Conservation (phyloP, 495 filamentous ascomycete genomes). For the Aspergillus panamensis region DNA sequence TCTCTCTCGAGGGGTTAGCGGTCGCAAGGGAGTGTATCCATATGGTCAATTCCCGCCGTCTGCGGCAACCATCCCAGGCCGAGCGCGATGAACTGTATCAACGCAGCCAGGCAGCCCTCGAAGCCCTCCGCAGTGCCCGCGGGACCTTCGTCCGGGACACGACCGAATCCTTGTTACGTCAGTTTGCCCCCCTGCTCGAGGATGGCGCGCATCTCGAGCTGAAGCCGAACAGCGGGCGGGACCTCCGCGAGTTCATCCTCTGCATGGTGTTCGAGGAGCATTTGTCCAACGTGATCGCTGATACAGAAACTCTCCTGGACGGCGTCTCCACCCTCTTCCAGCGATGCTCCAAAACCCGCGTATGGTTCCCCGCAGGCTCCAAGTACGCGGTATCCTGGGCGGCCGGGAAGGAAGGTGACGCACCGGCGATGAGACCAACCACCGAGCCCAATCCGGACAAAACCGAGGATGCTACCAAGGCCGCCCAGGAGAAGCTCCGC, state of each 20-base stretch:
- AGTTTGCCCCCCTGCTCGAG: constrained; percentile 2
- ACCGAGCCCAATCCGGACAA: constrained; percentile 22
- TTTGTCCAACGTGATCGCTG: constrained; percentile 17
- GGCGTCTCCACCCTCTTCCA: constrained; percentile 13
- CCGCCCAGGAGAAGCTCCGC: constrained; percentile 22
- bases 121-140: constrained; percentile 8
- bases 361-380: constrained; percentile 22
- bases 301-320: constrained; percentile 15
- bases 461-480: constrained; percentile 15
- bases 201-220: background rate
- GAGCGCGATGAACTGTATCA: constrained; percentile 13
- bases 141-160: constrained; percentile 17
- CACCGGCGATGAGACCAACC: constrained; percentile 13
- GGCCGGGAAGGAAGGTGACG: constrained; percentile 16
- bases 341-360: constrained; percentile 7
- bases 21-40: constrained; percentile 20
- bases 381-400: constrained; percentile 20
- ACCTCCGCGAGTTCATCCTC: constrained; percentile 16
- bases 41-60: constrained; percentile 18
- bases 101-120: constrained; percentile 12
- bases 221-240: background rate
- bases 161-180: constrained; percentile 14
- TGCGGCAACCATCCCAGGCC: constrained; percentile 11
- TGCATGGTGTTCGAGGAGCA: constrained; percentile 28
- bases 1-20: constrained; percentile 14